Conservation (phyloP, 2,329 filamentous ascomycete genomes). For the Sporothrix inflata region DNA sequence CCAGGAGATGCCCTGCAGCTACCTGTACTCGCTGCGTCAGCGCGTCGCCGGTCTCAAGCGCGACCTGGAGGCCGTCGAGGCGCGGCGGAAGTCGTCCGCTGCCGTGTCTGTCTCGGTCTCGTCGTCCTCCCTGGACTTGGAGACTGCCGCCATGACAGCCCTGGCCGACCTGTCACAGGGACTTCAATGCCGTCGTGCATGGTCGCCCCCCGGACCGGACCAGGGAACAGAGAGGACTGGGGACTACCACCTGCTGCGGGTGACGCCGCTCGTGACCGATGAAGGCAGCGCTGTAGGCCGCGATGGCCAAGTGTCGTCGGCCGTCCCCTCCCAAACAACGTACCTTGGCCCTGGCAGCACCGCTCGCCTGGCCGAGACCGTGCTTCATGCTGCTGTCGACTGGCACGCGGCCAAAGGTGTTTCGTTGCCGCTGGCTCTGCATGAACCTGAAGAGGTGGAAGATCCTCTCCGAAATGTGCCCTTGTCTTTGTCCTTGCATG, state of each 20-base stretch:
- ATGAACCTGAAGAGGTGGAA: background rate
- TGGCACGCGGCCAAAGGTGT: background rate
- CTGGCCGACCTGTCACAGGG: background rate
- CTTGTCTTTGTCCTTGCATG: background rate
- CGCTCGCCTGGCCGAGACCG: background rate
- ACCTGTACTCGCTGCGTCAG: conserved; percentile 8
- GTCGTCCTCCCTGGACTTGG: background rate
- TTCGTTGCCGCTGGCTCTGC: background rate
- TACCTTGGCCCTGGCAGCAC: background rate
- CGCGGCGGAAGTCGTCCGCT: background rate
- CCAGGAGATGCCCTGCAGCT: conserved; percentile 21
- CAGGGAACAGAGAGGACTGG: background rate
- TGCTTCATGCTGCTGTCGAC: background rate
- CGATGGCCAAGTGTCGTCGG: background rate
- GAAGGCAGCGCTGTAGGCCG: no score
- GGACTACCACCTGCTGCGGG: background rate
- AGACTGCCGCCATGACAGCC: background rate
- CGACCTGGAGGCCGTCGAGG: background rate
- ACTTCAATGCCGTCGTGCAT: background rate
- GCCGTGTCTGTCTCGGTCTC: background rate
- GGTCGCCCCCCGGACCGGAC: background rate
- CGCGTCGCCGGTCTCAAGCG: conserved; percentile 3
- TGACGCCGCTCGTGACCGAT: background rate
- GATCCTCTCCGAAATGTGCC: background rate
- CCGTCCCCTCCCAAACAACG: background rate